Evolutionary conservation across 1,284 basidiomycete species (phyloP).

Genomic region (Gymnopus androsaceus): DNA sequence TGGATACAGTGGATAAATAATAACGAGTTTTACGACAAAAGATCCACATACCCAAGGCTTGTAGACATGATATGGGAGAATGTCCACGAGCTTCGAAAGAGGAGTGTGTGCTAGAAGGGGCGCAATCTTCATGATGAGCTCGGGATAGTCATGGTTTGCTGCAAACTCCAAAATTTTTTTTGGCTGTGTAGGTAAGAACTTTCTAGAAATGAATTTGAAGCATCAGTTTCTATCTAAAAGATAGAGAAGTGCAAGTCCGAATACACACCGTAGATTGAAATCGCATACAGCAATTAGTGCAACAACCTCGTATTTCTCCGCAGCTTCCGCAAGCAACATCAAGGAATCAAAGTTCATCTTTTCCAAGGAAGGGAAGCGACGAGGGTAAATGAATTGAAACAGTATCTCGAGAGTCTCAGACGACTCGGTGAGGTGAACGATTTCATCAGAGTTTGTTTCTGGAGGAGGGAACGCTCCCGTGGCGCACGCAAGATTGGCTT

Average conservation of each 20-base stretch:
- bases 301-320: not conserved
- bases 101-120: not conserved
- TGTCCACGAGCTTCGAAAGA: not conserved
- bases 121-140: not conserved
- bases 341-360: not conserved
- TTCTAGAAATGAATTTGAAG: not conserved
- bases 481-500: constrained; percentile 25
- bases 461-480: constrained; percentile 23
- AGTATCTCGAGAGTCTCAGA: constrained; percentile 21
- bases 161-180: not conserved
- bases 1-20: too few relatives aligned
- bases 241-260: too few relatives aligned
- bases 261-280: not conserved
- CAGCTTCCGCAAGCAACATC: not conserved
- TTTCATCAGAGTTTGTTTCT: constrained; percentile 3
- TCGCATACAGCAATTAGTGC: too few relatives aligned
- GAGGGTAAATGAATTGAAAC: constrained; percentile 25
- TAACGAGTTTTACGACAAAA: too few relatives aligned
- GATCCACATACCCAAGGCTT: constrained; percentile 1
- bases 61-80: not conserved
- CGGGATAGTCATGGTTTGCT: not conserved
- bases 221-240: not conserved
- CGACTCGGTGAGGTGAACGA: constrained; percentile 20
- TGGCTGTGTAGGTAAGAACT: not conserved
- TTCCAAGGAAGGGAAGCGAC: constrained; percentile 14